phyloP scores from a whole-genome alignment of 1,284 basidiomycete genomes.

The Ceratobasidium sp. region DNA sequence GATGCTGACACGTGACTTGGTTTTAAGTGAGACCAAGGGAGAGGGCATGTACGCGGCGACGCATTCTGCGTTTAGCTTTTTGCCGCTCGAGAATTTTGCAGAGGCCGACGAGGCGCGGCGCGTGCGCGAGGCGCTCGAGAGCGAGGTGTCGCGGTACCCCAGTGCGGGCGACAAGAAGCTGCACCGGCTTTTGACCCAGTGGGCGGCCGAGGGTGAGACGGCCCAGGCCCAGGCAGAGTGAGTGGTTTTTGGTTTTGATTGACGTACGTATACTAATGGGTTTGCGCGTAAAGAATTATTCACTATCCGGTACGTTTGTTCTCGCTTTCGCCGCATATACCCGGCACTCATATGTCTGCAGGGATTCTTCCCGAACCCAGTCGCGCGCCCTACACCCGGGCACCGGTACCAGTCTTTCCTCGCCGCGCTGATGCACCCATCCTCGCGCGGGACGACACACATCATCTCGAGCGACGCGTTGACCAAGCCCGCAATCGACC shows the following conservation, averaged over 20 bases:
- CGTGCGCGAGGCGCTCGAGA: slow-evolving; percentile 15
- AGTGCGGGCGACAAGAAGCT: slow-evolving; percentile 17
- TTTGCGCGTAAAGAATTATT: slow-evolving; percentile 10
- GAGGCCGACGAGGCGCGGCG: slow-evolving; percentile 23
- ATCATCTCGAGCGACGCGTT: slow-evolving; percentile 55
- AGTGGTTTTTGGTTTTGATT: background rate
- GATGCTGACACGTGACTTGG: slow-evolving; percentile 28
- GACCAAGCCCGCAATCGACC: slow-evolving; percentile 57
- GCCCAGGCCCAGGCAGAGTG: slow-evolving; percentile 31
- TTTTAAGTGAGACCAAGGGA: slow-evolving; percentile 41
- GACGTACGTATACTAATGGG: background rate
- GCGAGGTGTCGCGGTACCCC: slow-evolving; percentile 16
- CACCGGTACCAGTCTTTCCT: slow-evolving; percentile 49
- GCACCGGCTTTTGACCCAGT: slow-evolving; percentile 21
- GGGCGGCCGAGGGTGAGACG: slow-evolving; percentile 8
- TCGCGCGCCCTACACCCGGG: slow-evolving; percentile 46
- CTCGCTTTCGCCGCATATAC: background rate
- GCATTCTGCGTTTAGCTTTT: slow-evolving; percentile 42
- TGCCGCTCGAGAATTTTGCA: slow-evolving; percentile 39
- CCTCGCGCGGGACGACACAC: slow-evolving; percentile 50
- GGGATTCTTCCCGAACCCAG: slow-evolving; percentile 38
- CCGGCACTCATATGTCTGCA: background rate
- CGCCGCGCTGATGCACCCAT: slow-evolving; percentile 53
- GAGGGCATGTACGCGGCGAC: slow-evolving; percentile 43
- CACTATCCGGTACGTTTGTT: slow-evolving; percentile 19